Percentiles rank a stretch among this genome's conserved stretches.
These are phyloP conservation scores for Agaricus blazei DNA, from an alignment of 768 basidiomycete genomes.

Conservation along the genomic window DNA sequence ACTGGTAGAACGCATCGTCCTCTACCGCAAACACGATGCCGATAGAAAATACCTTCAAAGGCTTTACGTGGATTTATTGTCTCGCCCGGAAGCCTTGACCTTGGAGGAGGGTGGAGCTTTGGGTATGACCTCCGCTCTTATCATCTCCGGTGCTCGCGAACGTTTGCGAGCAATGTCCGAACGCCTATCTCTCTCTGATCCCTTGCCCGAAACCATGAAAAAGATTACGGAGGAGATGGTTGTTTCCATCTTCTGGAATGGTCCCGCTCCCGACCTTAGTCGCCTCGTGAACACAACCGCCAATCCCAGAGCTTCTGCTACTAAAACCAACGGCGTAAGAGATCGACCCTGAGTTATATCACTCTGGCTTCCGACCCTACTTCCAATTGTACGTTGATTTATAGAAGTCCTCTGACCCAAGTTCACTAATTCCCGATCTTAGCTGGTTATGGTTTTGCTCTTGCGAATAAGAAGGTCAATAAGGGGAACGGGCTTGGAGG, in stretches of 20 bases:
- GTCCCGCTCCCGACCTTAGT: neutral
- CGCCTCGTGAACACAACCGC: neutral
- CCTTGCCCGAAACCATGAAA: conserved; percentile 15
- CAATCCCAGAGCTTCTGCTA: neutral
- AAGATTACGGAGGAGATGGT: conserved; percentile 1
- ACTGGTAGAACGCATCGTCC: conserved; percentile 29
- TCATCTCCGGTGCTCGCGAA: conserved; percentile 49
- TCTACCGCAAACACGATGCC: conserved; percentile 50
- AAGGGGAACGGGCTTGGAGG: too few species aligned
- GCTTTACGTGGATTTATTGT: conserved; percentile 50
- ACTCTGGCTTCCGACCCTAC: too few species aligned
- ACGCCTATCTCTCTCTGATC: conserved; percentile 10
- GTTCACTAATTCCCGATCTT: too few species aligned
- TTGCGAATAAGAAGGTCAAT: too few species aligned
- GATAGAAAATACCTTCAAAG: conserved; percentile 44
- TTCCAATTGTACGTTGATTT: too few species aligned
- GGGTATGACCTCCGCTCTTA: conserved; percentile 45
- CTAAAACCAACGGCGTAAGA: neutral
- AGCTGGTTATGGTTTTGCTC: too few species aligned
- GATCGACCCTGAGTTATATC: too few species aligned
- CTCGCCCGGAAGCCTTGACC: conserved; percentile 44
- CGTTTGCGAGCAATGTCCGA: conserved; percentile 23
- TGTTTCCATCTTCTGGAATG: neutral
- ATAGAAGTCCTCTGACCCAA: too few species aligned
- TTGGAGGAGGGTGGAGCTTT: conserved; percentile 52